A percentile compares a stretch with the other conserved stretches of the same genome.
Evolutionary conservation across 2,329 filamentous ascomycete species (phyloP).

Genomic region (Tolypocladium capitatum): DNA sequence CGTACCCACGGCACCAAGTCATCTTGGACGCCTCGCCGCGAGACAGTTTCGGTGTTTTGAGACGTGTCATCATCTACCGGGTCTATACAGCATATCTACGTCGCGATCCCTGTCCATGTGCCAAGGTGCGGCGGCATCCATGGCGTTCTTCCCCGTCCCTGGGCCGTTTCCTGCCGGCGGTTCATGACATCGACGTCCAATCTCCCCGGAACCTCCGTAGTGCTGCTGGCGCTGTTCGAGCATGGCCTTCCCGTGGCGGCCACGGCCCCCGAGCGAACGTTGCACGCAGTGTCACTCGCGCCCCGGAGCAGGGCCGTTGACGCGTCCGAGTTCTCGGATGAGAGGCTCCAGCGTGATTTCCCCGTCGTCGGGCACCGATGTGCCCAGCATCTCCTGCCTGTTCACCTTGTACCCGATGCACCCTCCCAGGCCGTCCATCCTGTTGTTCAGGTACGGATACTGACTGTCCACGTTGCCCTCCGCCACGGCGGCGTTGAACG

Average conservation of each 20-base stretch:
- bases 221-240: not conserved
- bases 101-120: too few relatives aligned
- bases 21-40: not conserved
- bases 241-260: not conserved
- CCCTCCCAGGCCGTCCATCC: constrained; percentile 26
- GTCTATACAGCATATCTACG: not conserved
- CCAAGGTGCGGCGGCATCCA: not conserved
- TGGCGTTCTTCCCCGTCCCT: not conserved
- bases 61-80: not conserved
- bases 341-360: constrained; percentile 21
- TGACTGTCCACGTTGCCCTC: constrained; percentile 29
- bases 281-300: not conserved
- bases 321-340: constrained; percentile 19
- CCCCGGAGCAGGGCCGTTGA: not conserved
- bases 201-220: not conserved
- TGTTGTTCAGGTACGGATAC: constrained; percentile 38
- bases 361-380: constrained; percentile 24
- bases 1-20: too few relatives aligned
- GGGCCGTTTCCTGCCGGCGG: not conserved
- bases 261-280: not conserved
- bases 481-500: constrained; percentile 23
- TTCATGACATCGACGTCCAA: not conserved
- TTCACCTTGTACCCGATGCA: constrained; percentile 28
- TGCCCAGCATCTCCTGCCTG: constrained; percentile 29
- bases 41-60: not conserved